Percentiles rank a stretch among this genome's conserved stretches.
These are phyloP conservation scores for Talaromyces rugulosus DNA, from an alignment of 2,329 filamentous ascomycete genomes.

Conservation along the genomic window DNA sequence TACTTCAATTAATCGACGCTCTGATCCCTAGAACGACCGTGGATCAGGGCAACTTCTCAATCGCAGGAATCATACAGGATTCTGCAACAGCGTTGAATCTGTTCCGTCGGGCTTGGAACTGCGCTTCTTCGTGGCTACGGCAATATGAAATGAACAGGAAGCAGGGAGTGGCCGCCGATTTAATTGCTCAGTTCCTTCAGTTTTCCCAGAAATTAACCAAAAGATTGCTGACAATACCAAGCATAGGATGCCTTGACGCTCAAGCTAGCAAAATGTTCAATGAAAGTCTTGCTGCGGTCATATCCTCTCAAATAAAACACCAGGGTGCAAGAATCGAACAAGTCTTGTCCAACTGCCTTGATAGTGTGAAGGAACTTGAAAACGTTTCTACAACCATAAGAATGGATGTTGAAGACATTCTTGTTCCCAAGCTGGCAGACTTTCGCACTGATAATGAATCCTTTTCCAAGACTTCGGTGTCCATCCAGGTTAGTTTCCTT, in stretches of 20 bases:
- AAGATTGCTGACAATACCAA: conserved; percentile 17
- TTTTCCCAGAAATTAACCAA: conserved; percentile 20
- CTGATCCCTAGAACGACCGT: conserved; percentile 19
- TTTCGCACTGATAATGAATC: conserved; percentile 17
- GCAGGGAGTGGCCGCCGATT: conserved; percentile 15
- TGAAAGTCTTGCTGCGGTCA: conserved; percentile 28
- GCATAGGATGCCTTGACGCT: conserved; percentile 20
- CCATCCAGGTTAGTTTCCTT: conserved; percentile 27
- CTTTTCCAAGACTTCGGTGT: conserved; percentile 21
- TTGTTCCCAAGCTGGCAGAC: conserved; percentile 24
- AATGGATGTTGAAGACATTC: conserved; percentile 21
- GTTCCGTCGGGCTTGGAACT: conserved; percentile 30
- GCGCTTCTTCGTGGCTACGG: conserved; percentile 26
- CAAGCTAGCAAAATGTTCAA: conserved; percentile 25
- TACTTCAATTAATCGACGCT: conserved; percentile 27
- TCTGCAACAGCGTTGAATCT: conserved; percentile 30
- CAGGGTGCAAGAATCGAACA: conserved; percentile 26
- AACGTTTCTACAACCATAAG: conserved; percentile 17
- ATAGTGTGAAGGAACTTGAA: conserved; percentile 20
- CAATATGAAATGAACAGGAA: conserved; percentile 1
- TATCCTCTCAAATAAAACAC: conserved; percentile 21
- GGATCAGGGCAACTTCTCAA: conserved; percentile 15
- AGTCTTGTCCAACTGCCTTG: conserved; percentile 25
- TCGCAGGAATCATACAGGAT: conserved; percentile 26
- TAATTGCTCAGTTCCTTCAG: conserved; percentile 25